These are phyloP conservation scores for Daldinia bambusicola DNA, from an alignment of 495 filamentous ascomycete genomes.

Conservation along the genomic window DNA sequence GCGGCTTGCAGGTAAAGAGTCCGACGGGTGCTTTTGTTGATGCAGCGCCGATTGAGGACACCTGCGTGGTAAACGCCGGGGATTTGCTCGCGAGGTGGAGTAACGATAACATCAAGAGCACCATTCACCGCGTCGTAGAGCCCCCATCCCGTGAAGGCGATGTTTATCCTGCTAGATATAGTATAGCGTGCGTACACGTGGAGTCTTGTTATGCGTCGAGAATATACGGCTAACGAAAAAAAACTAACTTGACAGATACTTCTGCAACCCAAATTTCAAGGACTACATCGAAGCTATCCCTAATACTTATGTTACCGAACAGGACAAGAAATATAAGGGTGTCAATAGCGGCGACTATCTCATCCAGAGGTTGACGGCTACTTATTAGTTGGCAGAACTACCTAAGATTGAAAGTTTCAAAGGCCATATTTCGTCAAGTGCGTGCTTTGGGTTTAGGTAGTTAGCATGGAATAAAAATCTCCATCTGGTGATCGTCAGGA, in stretches of 20 bases:
- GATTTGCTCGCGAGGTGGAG: constrained; percentile 90
- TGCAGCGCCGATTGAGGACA: constrained; percentile 81
- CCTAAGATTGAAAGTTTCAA: constrained; percentile 3
- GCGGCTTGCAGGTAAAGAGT: constrained; percentile 85
- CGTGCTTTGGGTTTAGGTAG: constrained; percentile 16
- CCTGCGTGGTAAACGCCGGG: constrained; percentile 91
- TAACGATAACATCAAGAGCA: constrained; percentile 89
- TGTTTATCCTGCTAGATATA: constrained; percentile 71
- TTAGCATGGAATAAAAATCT: constrained; percentile 2
- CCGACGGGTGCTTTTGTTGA: constrained; percentile 83
- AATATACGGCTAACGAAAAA: neutral
- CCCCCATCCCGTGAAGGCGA: constrained; percentile 66
- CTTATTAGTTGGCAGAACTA: constrained; percentile 58
- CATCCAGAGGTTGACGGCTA: constrained; percentile 79
- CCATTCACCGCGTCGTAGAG: constrained; percentile 89
- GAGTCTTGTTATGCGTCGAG: neutral
- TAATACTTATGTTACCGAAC: constrained; percentile 77
- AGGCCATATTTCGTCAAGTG: constrained; percentile 16
- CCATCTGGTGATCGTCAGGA: constrained; percentile 16
- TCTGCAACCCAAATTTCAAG: constrained; percentile 91
- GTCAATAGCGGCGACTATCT: constrained; percentile 87
- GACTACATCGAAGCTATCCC: constrained; percentile 84
- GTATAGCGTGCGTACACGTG: constrained; percentile 66
- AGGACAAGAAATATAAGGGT: constrained; percentile 78
- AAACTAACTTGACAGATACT: constrained; percentile 63